Base-by-base conservation (phyloP, 345 rosid species). In the Citrus australasica region DNA sequence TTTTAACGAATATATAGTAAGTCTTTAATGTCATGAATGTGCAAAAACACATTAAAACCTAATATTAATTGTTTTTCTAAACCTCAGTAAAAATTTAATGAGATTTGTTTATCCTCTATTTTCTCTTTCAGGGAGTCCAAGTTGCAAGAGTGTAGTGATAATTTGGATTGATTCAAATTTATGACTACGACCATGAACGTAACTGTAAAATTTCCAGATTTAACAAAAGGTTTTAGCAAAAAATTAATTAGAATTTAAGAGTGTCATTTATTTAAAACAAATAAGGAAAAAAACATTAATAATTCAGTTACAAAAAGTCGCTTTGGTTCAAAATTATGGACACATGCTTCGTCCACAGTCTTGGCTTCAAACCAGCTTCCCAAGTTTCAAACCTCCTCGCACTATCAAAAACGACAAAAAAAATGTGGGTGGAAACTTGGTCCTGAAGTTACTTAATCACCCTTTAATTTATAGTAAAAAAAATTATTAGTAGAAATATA, bases 281-380 rank as follows among this genome's bases (percentile, higher is more conserved):
- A 56, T 17, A 55, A 28, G 33, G 22, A 21, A 69, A 69, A 37
- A 68, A 24, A 35, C 61, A 71, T 58, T 78, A 67, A 78, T 37
- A 30, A 59, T 67, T 79, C 86, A 56, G 84, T 81, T 84, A 81
- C 79, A 72, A 33, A 75, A 40, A 42, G 6, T 10, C 16, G 24
- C 10, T 66, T 53, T 73, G 27, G 42, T 59, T 76, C 64, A 71
- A 63, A 73, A 56, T 25, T 16, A 46, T 76, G 33, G 60, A 71
- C 80, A 76, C 68, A 58, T 78, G 35, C 60, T 46, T 16, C 32
- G 51, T 62, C 40, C 19, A 33, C 14, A 53, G 32, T 67, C 27
- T 19, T 33, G 66, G 48, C 74, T 24, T 16, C 58, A 33, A 48
- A 59, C 42, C 16, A 76, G 22, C 14, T 3, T n/a, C 30, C 58